These are phyloP conservation scores for Fusarium solani-melongenae DNA, from an alignment of 2,329 filamentous ascomycete genomes.

Conservation along the genomic window DNA sequence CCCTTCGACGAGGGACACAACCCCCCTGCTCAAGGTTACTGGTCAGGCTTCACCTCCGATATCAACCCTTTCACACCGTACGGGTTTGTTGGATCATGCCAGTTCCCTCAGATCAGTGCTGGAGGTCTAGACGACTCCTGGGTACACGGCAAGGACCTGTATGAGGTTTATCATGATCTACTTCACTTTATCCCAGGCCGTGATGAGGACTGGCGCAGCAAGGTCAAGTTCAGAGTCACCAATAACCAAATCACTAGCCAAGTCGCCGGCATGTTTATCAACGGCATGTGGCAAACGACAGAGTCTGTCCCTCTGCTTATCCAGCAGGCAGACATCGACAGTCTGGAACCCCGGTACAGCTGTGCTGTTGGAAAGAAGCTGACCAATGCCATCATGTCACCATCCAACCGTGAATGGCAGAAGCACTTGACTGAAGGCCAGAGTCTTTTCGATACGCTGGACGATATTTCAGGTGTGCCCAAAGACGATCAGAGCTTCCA, in stretches of 20 bases:
- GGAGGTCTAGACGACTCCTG: slow-evolving; percentile 78
- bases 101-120: slow-evolving; percentile 83
- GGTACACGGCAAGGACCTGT: slow-evolving; percentile 81
- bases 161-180: slow-evolving; percentile 77
- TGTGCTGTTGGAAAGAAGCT: slow-evolving; percentile 65
- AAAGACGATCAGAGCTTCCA: slow-evolving; percentile 72
- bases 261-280: slow-evolving; percentile 79
- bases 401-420: slow-evolving; percentile 65
- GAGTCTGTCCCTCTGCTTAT: slow-evolving; percentile 59
- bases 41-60: slow-evolving; percentile 69
- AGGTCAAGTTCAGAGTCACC: slow-evolving; percentile 76
- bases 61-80: slow-evolving; percentile 74
- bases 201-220: slow-evolving; percentile 53
- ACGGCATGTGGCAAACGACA: slow-evolving; percentile 71
- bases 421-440: slow-evolving; percentile 69
- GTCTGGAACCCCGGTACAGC: slow-evolving; percentile 77
- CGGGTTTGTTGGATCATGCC: slow-evolving; percentile 79
- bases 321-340: slow-evolving; percentile 70
- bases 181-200: slow-evolving; percentile 73
- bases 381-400: slow-evolving; percentile 57
- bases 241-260: slow-evolving; percentile 87
- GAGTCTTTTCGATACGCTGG: slow-evolving; percentile 68
- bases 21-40: slow-evolving; percentile 67
- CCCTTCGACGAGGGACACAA: slow-evolving; percentile 59
- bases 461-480: slow-evolving; percentile 74